Conservation (phyloP, 208 protist genomes). For the Acanthamoeba triangularis region DNA sequence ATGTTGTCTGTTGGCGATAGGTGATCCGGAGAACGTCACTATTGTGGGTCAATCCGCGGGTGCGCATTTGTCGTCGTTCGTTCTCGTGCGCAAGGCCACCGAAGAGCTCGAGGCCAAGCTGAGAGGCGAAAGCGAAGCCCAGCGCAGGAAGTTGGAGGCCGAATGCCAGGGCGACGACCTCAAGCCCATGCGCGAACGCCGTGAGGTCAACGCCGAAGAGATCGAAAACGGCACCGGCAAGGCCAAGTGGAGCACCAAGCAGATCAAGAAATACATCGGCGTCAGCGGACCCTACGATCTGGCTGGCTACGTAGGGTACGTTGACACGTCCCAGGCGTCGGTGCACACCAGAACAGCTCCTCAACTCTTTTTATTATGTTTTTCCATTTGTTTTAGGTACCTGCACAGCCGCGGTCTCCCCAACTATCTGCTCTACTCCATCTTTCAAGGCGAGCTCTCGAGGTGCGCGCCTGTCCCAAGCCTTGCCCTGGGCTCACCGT, state of each 20-base stretch:
- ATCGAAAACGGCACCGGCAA: conserved; percentile 31
- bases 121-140: not conserved
- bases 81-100: conserved; percentile 34
- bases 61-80: conserved; percentile 41
- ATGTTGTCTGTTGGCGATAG: no score
- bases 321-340: no score
- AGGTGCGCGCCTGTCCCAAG: not conserved
- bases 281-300: conserved; percentile 69
- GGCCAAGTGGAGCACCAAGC: conserved; percentile 28
- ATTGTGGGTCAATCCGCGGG: conserved; percentile 63
- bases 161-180: not conserved
- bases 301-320: not conserved
- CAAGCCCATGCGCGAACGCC: not conserved
- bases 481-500: no score
- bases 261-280: conserved; percentile 36
- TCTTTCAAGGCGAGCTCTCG: conserved; percentile 52
- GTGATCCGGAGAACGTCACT: conserved; percentile 54
- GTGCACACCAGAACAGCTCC: no score
- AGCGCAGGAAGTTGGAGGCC: not conserved
- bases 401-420: conserved; percentile 34
- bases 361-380: not conserved
- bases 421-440: conserved; percentile 63
- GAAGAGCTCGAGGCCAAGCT: conserved; percentile 55
- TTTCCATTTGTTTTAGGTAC: not conserved
- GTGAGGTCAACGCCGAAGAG: not conserved